Base-by-base conservation (phyloP, 306 rosid genomes). In the Vicia faba region DNA sequence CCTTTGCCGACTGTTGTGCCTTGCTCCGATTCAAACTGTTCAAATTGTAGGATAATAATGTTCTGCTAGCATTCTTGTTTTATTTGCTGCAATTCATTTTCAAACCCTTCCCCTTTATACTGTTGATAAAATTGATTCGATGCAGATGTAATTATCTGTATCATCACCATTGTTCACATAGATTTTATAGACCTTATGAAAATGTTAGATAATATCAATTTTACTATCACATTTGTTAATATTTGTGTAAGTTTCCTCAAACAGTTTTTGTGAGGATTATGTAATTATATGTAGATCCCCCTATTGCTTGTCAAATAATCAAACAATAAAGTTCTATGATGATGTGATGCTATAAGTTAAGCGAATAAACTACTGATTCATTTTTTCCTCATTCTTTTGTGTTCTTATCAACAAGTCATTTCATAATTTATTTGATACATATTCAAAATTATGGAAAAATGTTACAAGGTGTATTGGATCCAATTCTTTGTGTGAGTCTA, bases 11-110 rank as follows among this genome's bases (percentile, higher is more conserved):
- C 20, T 14, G 51, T 5, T 14, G 20, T 44, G 50, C 18, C 49
- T 44, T 44, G 49, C 49, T 44, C 0, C 2, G 44, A 39, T 3
- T 11, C 44, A 39, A 39, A 10, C 38, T 33, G 38, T 33, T 33
- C 36, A 31, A 31, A 31, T 8, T 38, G 43, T 38, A 38, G 43
- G 43, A 38, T 38, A 12, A 6, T 44, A 12, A 6, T 44, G 55
- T 49, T 49, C 8, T 18, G 14, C 58, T 1, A 51, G 13, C 55
- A 4, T 16, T 49, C 55, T 49, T 51, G 14, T 51, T 51, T 51
- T 9, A 14, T 51, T 20, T 51, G 58, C 58, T 51, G 29, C 56
- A 19, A 49, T 49, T 49, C 28, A 16, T 49, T 49, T 49, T 49
- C 26, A 50, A 18, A 18, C n/a, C 20, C 12, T 8, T 7, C 28